phyloP scores from a whole-genome alignment of 1,284 basidiomycete species.

The Trichosporon inkin region DNA sequence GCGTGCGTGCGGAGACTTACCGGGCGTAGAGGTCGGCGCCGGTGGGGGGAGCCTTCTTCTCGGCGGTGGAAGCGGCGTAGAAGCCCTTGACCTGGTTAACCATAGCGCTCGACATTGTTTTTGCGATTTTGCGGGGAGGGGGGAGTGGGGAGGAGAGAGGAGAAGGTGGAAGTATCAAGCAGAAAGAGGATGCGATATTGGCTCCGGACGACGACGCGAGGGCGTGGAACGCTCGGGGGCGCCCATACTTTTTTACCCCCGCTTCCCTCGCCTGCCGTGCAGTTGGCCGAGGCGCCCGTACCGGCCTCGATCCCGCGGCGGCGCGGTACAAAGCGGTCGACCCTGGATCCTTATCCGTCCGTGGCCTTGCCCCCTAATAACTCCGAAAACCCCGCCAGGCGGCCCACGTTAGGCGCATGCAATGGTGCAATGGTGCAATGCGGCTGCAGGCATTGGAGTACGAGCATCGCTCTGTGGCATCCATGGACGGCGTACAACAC shows the following conservation, averaged over 20 bases:
- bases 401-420: background rate
- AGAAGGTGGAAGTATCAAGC: slow-evolving; percentile 6
- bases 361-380: slow-evolving; percentile 7
- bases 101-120: slow-evolving; percentile 18
- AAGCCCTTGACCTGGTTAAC: slow-evolving; percentile 47
- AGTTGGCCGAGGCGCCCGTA: background rate
- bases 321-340: slow-evolving; percentile 6
- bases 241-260: slow-evolving; percentile 9
- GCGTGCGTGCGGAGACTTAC: slow-evolving; percentile 30
- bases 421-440: background rate
- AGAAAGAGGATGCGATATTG: background rate
- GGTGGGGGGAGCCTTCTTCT: slow-evolving; percentile 44
- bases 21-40: slow-evolving; percentile 53
- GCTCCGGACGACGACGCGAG: slow-evolving; percentile 1
- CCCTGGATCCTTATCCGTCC: slow-evolving; percentile 5
- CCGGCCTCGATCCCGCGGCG: background rate
- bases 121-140: slow-evolving; percentile 1
- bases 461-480: too few relatives aligned
- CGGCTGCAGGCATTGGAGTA: background rate
- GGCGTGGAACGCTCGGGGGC: slow-evolving; percentile 1
- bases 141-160: background rate
- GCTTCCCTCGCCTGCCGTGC: background rate
- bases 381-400: slow-evolving; percentile 7
- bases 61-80: slow-evolving; percentile 50
- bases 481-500: too few relatives aligned